Base-by-base conservation (phyloP, 495 filamentous ascomycete genomes). In the Cudoniella acicularis region DNA sequence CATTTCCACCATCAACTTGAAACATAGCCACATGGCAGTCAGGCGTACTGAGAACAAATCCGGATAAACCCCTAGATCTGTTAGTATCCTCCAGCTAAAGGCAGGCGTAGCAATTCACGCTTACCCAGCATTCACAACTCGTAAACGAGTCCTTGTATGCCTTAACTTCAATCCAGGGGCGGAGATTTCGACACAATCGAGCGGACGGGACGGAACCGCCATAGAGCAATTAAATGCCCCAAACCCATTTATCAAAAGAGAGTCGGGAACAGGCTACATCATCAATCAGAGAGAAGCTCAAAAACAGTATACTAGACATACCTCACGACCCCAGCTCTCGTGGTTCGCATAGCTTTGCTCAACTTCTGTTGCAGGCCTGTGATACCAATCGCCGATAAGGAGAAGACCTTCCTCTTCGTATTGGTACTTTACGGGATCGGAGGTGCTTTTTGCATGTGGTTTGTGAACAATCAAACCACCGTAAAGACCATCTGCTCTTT, bases 381-480 rank as follows among this genome's bases (percentile, higher is more conserved):
- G 79, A 58, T 82, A 82, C 77, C 77, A 79, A 51, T 82, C 79
- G 3, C 77, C 76, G 21, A 82, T 70, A 0, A 82, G 60, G 22
- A 82, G 69, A 23, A 82, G 57, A 25, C 21, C 20, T 2, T 64
- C 61, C 36, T 73, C 70, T 1, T 78, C 70, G 49, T 75, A 75
- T 8, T 59, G 25, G 49, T 62, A 66, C 6, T 43, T 27, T 2
- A 27, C 10, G 0, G 30, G 18, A 9, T 64, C 61, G n/a, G 55
- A 36, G 0, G n/a, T 16, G 0, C 16, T n/a, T 3, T 27, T 36
- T 26, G 1, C n/a, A n/a, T 13, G 11, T n/a, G 49, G 57, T 20
- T 52, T 23, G 26, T 64, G 61, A 17, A 64, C 25, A 1, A 64
- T 36, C 13, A 64, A 46, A 20, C 36, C 59, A 2, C 59, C 59